A percentile compares a stretch with the other conserved stretches of the same genome.
These are phyloP conservation scores for Lactarius pseudohatsudake DNA, from an alignment of 768 basidiomycete species.

Conservation along the genomic window DNA sequence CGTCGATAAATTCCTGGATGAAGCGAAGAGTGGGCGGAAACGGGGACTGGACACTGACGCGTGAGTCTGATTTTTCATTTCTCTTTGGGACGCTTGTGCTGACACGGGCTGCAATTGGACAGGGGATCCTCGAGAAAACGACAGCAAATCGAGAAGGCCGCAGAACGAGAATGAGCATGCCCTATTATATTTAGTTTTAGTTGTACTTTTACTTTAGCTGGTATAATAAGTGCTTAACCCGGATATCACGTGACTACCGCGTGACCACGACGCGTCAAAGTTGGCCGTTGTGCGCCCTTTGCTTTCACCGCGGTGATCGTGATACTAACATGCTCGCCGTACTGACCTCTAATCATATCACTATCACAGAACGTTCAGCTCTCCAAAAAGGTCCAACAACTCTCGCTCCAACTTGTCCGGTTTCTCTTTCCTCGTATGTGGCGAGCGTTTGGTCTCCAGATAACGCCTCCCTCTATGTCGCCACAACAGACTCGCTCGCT, in stretches of 20 bases:
- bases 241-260: conserved; percentile 1
- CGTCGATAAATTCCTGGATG: conserved; percentile 94
- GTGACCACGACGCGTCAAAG: conserved; percentile 1
- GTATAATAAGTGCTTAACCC: too few species aligned
- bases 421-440: conserved; percentile 38
- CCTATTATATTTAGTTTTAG: not conserved
- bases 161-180: conserved; percentile 39
- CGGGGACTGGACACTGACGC: conserved; percentile 77
- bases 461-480: conserved; percentile 54
- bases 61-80: conserved; percentile 42
- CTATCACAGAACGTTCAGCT: conserved; percentile 45
- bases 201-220: not conserved
- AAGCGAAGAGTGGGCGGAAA: conserved; percentile 94
- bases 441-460: conserved; percentile 58
- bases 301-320: not conserved
- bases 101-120: conserved; percentile 14
- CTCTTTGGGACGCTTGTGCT: not conserved
- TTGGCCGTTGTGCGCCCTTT: not conserved
- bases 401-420: conserved; percentile 34
- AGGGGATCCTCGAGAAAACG: conserved; percentile 65
- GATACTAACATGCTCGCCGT: conserved; percentile 51
- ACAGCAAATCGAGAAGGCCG: conserved; percentile 64
- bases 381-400: conserved; percentile 48
- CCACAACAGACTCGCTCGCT: conserved; percentile 48
- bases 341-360: conserved; percentile 48